phyloP scores from a whole-genome alignment of 2,329 filamentous ascomycete genomes.

The Mycocentrospora acerina region DNA sequence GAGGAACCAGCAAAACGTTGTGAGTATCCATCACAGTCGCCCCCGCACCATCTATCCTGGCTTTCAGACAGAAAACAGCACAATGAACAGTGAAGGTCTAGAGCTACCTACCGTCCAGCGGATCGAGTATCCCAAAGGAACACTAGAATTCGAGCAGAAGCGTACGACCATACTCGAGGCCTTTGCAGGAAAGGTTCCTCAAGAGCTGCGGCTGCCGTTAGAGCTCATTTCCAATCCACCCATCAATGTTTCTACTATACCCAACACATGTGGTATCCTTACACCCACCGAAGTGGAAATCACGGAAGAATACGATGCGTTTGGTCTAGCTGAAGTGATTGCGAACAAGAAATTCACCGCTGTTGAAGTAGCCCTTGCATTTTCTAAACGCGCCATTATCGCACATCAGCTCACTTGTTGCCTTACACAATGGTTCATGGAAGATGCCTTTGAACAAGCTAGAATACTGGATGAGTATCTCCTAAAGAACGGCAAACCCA shows the following conservation, averaged over 20 bases:
- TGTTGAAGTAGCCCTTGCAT: conserved; percentile 54
- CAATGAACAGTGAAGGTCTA: too few species aligned
- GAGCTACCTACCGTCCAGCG: too few species aligned
- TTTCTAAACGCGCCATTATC: conserved; percentile 54
- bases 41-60: too few species aligned
- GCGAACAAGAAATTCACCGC: conserved; percentile 22
- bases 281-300: conserved; percentile 34
- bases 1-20: too few species aligned
- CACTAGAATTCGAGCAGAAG: conserved; percentile 18
- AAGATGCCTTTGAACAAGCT: conserved; percentile 43
- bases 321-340: conserved; percentile 31
- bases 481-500: conserved; percentile 41
- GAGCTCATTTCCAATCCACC: too few species aligned
- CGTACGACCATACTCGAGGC: conserved; percentile 14
- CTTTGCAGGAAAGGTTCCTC: conserved; percentile 16
- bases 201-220: conserved; percentile 10
- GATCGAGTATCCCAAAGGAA: conserved; percentile 17
- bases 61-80: too few species aligned
- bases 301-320: conserved; percentile 40
- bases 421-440: conserved; percentile 48
- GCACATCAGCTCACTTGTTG: conserved; percentile 60
- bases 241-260: conserved; percentile 33
- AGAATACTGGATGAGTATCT: conserved; percentile 42
- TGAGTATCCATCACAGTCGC: too few species aligned
- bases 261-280: conserved; percentile 32